These are phyloP conservation scores for Chalciporus sp. DNA, from an alignment of 1,284 basidiomycete species.

Conservation along the genomic window DNA sequence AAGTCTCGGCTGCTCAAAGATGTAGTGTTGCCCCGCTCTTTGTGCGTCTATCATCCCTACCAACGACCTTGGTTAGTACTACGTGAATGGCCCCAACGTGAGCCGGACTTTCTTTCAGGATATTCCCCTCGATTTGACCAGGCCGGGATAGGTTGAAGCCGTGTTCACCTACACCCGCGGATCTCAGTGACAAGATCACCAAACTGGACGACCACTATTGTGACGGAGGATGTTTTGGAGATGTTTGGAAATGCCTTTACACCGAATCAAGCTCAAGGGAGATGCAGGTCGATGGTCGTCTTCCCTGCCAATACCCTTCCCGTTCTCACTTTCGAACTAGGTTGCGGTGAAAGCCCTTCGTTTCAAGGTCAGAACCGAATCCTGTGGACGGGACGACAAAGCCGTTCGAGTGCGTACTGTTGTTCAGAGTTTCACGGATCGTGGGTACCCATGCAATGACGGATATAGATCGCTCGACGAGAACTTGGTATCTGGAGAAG, in stretches of 20 bases:
- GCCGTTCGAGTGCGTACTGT: not conserved
- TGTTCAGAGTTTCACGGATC: too few relatives aligned
- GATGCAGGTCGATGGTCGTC: not conserved
- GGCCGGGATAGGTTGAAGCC: too few relatives aligned
- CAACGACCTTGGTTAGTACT: too few relatives aligned
- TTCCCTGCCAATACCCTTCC: not conserved
- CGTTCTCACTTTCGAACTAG: conserved; percentile 8
- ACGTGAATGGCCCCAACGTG: too few relatives aligned
- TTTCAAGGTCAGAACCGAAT: not conserved
- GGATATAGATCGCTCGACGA: conserved; percentile 6
- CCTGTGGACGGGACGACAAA: not conserved
- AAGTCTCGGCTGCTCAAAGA: too few relatives aligned
- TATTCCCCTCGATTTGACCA: too few relatives aligned
- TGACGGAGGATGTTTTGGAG: conserved; percentile 15
- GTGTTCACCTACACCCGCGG: not conserved
- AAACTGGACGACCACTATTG: not conserved
- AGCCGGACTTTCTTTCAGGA: too few relatives aligned
- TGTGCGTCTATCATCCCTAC: too few relatives aligned
- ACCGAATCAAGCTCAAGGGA: not conserved
- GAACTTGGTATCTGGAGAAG: conserved; percentile 24
- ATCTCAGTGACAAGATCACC: conserved; percentile 17
- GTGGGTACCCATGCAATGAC: too few relatives aligned
- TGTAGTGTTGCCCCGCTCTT: too few relatives aligned
- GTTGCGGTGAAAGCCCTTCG: conserved; percentile 24
- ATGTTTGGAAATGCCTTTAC: conserved; percentile 16